These are phyloP conservation scores for Marasmius fiardii DNA, from an alignment of 1,284 basidiomycete species.

Conservation along the genomic window DNA sequence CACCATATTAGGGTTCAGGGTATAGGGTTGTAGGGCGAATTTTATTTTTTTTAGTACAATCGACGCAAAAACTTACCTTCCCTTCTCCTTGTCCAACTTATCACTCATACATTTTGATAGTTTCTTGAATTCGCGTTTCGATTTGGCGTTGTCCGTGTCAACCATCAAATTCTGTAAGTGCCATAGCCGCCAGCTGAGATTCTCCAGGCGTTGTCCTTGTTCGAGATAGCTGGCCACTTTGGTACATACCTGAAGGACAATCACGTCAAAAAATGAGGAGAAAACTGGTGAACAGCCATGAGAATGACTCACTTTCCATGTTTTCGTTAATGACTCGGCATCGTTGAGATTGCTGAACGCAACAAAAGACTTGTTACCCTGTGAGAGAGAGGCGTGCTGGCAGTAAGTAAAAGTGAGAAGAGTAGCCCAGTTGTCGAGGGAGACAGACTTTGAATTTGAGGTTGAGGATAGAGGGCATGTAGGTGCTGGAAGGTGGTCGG, in stretches of 20 bases:
- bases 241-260: conserved; percentile 62
- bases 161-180: conserved; percentile 85
- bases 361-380: conserved; percentile 90
- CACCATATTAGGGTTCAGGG: background rate
- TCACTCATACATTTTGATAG: conserved; percentile 81
- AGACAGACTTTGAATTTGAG: conserved; percentile 80
- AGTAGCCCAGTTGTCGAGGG: conserved; percentile 17
- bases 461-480: conserved; percentile 79
- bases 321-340: conserved; percentile 77
- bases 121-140: conserved; percentile 83
- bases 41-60: conserved; percentile 23
- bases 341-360: conserved; percentile 83
- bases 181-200: conserved; percentile 85
- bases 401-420: conserved; percentile 20
- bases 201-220: conserved; percentile 83
- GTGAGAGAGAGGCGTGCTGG: conserved; percentile 14
- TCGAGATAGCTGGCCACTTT: conserved; percentile 84
- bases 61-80: conserved; percentile 49
- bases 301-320: conserved; percentile 66
- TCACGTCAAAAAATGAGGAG: conserved; percentile 12
- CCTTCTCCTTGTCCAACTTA: conserved; percentile 85
- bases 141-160: conserved; percentile 80
- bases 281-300: conserved; percentile 7
- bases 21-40: conserved; percentile 15
- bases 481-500: background rate